Evolutionary conservation across 2,329 filamentous ascomycete species (phyloP).

Genomic region (Botrytis porri): DNA sequence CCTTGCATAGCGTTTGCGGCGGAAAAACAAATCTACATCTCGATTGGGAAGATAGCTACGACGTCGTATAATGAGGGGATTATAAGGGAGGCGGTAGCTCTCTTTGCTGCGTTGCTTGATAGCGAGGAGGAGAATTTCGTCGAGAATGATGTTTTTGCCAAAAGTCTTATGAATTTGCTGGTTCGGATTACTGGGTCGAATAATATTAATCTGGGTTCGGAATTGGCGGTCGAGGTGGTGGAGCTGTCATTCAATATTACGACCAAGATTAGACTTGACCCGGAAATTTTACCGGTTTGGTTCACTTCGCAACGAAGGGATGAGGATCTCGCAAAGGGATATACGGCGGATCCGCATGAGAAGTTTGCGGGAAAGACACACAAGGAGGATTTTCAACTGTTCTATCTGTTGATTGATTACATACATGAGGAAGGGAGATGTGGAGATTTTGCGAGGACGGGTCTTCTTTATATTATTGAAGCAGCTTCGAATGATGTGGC

Average conservation of each 20-base stretch:
- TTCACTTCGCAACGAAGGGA: conserved; percentile 63
- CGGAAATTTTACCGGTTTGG: conserved; percentile 84
- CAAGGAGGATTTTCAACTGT: conserved; percentile 90
- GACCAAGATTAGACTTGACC: conserved; percentile 89
- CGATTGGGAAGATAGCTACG: conserved; percentile 83
- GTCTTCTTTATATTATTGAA: conserved; percentile 92
- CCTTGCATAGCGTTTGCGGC: conserved; percentile 87
- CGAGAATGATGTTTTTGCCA: conserved; percentile 80
- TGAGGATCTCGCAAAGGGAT: conserved; percentile 35
- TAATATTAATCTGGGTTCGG: conserved; percentile 68
- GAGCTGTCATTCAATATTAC: conserved; percentile 95
- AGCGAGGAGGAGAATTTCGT: conserved; percentile 95
- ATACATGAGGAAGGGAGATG: conserved; percentile 94
- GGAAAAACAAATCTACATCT: conserved; percentile 82
- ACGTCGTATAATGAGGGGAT: conserved; percentile 82
- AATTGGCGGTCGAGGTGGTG: conserved; percentile 84
- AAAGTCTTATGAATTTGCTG: conserved; percentile 82
- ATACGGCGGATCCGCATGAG: conserved; percentile 50
- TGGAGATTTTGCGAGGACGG: conserved; percentile 93
- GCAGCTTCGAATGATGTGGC: conserved; percentile 78
- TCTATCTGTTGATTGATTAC: conserved; percentile 93
- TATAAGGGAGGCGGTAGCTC: conserved; percentile 76
- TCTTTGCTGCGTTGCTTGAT: conserved; percentile 91
- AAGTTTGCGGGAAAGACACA: conserved; percentile 82
- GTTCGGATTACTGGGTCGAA: conserved; percentile 73